Evolutionary conservation across 176 grass and related monocot species (phyloP).

Genomic region (Bromus sterilis): DNA sequence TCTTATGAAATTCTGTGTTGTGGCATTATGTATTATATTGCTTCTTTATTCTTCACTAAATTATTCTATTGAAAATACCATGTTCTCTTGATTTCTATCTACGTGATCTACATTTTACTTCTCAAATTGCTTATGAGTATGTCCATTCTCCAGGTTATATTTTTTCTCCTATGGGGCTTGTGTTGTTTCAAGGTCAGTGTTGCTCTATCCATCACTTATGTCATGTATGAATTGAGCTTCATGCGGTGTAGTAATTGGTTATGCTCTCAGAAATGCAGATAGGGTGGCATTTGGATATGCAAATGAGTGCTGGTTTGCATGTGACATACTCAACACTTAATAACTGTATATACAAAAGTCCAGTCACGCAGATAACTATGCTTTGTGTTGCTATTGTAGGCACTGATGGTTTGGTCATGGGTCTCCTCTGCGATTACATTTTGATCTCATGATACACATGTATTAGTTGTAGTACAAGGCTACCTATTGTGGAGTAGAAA

Average conservation of each 20-base stretch:
- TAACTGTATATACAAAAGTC: too few species aligned
- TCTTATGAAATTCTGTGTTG: background rate
- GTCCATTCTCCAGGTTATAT: conserved; percentile 51
- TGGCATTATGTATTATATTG: background rate
- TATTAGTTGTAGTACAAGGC: too few species aligned
- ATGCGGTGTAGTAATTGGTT: background rate
- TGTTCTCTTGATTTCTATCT: background rate
- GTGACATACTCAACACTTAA: too few species aligned
- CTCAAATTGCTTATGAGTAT: background rate
- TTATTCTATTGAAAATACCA: background rate
- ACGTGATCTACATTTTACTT: background rate
- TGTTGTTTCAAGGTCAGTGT: conserved; percentile 83
- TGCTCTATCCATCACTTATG: background rate
- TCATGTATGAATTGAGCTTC: background rate
- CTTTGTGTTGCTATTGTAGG: conserved; percentile 46
- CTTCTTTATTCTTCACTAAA: background rate
- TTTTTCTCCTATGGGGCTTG: conserved; percentile 90
- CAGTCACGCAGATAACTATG: background rate
- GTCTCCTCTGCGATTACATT: too few species aligned
- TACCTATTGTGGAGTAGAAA: too few species aligned
- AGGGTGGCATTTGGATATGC: conserved; percentile 87
- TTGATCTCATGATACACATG: too few species aligned
- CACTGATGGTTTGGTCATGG: conserved; percentile 98
- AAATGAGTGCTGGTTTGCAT: conserved; percentile 77
- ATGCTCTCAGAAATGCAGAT: conserved; percentile 43